phyloP scores from a whole-genome alignment of 805 yeast species.

The Grigorovia jiainica region DNA sequence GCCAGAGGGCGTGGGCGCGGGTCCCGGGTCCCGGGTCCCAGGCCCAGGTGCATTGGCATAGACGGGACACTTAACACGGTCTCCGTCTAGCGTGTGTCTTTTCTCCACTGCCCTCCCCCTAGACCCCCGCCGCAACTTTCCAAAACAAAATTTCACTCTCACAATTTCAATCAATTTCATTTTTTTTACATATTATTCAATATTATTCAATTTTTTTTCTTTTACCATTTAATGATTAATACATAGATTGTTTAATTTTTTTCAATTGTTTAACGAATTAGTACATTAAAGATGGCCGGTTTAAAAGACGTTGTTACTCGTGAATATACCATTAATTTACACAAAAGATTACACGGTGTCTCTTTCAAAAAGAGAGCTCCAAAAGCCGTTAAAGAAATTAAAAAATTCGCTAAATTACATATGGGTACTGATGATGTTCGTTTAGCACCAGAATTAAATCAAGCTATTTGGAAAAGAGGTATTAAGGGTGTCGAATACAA shows the following conservation, averaged over 20 bases:
- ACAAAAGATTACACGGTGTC: constrained; percentile 98
- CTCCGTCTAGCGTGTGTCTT: too few relatives aligned
- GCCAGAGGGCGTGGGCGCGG: too few relatives aligned
- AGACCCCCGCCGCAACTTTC: not conserved
- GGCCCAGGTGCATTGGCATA: too few relatives aligned
- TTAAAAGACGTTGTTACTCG: constrained; percentile 99
- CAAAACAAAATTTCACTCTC: not conserved
- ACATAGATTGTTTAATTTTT: not conserved
- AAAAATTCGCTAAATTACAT: constrained; percentile 96
- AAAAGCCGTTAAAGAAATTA: constrained; percentile 98
- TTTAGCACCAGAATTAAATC: constrained; percentile 97
- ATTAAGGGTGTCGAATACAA: constrained; percentile 98
- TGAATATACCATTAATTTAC: constrained; percentile 99
- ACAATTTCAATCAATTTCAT: not conserved
- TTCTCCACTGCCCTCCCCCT: not conserved
- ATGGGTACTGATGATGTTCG: constrained; percentile 99
- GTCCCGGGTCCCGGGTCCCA: too few relatives aligned
- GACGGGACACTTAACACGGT: too few relatives aligned
- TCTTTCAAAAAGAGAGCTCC: constrained; percentile 99
- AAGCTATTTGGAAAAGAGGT: constrained; percentile 99
- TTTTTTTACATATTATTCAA: not conserved
- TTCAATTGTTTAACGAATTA: not conserved
- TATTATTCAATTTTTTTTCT: not conserved
- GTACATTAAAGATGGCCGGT: constrained; percentile 36
- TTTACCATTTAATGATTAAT: too few relatives aligned